Evolutionary conservation across 805 yeast genomes (phyloP).

Genomic region (Hanseniaspora lachancei): DNA sequence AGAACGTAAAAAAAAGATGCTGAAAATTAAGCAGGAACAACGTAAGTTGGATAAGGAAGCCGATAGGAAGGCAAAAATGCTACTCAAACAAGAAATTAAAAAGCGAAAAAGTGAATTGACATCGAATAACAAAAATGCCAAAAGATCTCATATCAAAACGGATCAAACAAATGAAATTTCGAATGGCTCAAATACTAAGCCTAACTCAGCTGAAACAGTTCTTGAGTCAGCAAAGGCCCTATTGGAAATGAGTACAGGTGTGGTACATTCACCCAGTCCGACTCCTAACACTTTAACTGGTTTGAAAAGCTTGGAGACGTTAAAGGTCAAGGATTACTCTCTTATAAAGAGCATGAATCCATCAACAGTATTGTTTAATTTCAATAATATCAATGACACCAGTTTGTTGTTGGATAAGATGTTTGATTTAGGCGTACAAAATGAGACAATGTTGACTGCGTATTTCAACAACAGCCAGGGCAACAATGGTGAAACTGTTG

Average conservation of each 20-base stretch:
- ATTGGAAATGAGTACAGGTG: slow-evolving; percentile 5
- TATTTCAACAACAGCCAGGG: slow-evolving; percentile 7
- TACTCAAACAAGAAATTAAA: neutral
- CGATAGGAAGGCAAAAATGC: neutral
- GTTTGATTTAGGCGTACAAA: slow-evolving; percentile 13
- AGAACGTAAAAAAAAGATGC: neutral
- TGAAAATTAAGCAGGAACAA: neutral
- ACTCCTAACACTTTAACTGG: neutral
- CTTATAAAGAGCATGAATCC: slow-evolving; percentile 10
- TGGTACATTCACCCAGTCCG: neutral
- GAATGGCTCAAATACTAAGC: neutral
- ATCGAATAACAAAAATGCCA: neutral
- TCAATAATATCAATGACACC: slow-evolving; percentile 10
- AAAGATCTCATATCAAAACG: neutral
- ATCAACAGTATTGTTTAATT: slow-evolving; percentile 10
- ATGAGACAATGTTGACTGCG: slow-evolving; percentile 6
- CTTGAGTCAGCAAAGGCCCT: slow-evolving; percentile 5
- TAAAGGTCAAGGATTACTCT: neutral
- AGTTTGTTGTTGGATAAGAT: slow-evolving; percentile 11
- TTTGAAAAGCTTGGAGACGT: neutral
- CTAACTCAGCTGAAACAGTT: neutral
- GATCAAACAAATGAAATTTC: neutral
- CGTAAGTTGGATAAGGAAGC: neutral
- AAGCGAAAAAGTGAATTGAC: neutral
- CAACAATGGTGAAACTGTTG: neutral